Conservation (phyloP, 2,329 filamentous ascomycete genomes). For the Xenosphaeropsis pyriputrescens region DNA sequence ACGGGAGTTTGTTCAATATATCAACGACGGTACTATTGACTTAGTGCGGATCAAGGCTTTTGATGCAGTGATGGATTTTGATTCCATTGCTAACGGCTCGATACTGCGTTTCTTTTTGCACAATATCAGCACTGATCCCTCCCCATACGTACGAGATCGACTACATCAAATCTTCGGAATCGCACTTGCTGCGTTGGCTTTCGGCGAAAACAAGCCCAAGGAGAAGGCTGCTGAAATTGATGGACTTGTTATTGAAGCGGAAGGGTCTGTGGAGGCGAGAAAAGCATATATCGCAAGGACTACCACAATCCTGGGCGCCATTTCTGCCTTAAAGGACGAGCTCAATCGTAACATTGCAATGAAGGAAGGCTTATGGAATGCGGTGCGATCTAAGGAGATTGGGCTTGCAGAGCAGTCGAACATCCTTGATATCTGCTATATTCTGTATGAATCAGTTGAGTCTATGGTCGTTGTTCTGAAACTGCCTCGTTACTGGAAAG, state of each 20-base stretch:
- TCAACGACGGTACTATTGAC: conserved; percentile 48
- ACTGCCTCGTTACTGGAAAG: conserved; percentile 30
- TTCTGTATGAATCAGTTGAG: conserved; percentile 32
- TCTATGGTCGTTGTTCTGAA: conserved; percentile 29
- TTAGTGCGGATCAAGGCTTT: conserved; percentile 51
- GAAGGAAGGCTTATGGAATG: conserved; percentile 31
- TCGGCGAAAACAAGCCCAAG: conserved; percentile 35
- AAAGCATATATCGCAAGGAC: conserved; percentile 31
- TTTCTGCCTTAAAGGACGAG: conserved; percentile 31
- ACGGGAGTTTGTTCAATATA: conserved; percentile 45
- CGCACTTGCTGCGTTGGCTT: conserved; percentile 47
- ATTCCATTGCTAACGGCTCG: conserved; percentile 36
- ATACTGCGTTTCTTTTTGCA: conserved; percentile 42
- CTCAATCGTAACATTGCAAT: conserved; percentile 28
- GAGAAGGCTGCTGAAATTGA: conserved; percentile 18
- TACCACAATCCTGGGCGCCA: conserved; percentile 29
- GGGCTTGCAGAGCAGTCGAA: conserved; percentile 32
- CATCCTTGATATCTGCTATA: conserved; percentile 33
- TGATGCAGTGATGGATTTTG: conserved; percentile 48
- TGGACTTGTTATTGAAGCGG: conserved; percentile 31
- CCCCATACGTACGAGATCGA: conserved; percentile 44
- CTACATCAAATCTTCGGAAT: conserved; percentile 43
- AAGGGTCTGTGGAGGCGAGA: conserved; percentile 26
- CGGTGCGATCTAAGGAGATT: conserved; percentile 30
- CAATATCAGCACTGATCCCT: conserved; percentile 44